Evolutionary conservation across 164 flowering plant species (phyloP).

Genomic region (Aristolochia californica): DNA sequence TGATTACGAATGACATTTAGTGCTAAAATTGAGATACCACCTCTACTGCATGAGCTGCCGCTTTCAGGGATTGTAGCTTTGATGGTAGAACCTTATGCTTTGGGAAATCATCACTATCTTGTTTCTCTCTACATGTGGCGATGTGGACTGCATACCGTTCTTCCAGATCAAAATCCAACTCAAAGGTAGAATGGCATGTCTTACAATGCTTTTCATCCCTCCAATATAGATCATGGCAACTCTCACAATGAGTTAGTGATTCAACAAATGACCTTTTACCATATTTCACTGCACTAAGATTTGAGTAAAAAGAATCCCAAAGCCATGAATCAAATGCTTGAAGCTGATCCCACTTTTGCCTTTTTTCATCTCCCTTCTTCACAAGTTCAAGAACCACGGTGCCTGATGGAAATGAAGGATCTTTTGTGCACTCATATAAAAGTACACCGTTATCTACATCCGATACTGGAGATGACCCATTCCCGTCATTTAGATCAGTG

Average conservation of each 20-base stretch:
- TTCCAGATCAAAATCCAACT: slow-evolving; percentile 87
- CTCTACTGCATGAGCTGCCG: slow-evolving; percentile 85
- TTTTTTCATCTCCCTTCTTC: slow-evolving; percentile 42
- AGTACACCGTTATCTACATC: slow-evolving; percentile 62
- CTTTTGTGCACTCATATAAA: slow-evolving; percentile 17
- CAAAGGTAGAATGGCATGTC: slow-evolving; percentile 83
- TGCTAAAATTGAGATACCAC: slow-evolving; percentile 22
- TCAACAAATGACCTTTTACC: slow-evolving; percentile 57
- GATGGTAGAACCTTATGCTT: slow-evolving; percentile 60
- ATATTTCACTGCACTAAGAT: slow-evolving; percentile 60
- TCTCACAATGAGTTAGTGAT: slow-evolving; percentile 66
- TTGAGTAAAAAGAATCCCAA: slow-evolving; percentile 64
- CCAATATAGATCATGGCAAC: slow-evolving; percentile 96
- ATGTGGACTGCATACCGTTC: slow-evolving; percentile 79
- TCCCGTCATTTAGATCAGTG: slow-evolving; percentile 33
- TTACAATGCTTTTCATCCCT: slow-evolving; percentile 95
- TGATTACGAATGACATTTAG: background rate
- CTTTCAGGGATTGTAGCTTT: slow-evolving; percentile 79
- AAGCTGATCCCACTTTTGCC: slow-evolving; percentile 39
- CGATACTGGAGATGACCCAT: slow-evolving; percentile 78
- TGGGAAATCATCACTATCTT: slow-evolving; percentile 24
- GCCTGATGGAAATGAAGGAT: slow-evolving; percentile 29
- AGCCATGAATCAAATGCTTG: slow-evolving; percentile 77
- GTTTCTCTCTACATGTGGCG: slow-evolving; percentile 58
- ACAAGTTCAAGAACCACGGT: slow-evolving; percentile 32